Evolutionary conservation across 345 rosid genomes (phyloP).

Genomic region (Rhodomyrtus tomentosa): DNA sequence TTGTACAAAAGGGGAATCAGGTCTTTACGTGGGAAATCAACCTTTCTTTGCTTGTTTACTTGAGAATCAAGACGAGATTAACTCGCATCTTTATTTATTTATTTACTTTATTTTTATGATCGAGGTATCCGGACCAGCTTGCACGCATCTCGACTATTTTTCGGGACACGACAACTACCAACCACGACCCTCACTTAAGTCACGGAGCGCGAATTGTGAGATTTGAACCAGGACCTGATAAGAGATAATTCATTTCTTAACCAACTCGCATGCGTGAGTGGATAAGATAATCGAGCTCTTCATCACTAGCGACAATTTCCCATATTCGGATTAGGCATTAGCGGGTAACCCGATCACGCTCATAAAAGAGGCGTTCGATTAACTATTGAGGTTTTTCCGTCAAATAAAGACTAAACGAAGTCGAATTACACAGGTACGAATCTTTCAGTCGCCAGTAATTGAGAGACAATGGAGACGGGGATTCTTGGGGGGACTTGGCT

Average conservation of each 20-base stretch:
- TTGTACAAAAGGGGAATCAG: neutral
- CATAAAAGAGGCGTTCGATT: rapidly evolving
- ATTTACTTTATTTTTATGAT: too few relatives aligned
- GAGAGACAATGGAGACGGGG: neutral
- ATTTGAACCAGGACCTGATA: too few relatives aligned
- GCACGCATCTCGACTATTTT: too few relatives aligned
- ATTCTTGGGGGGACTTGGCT: neutral
- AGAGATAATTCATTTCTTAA: too few relatives aligned
- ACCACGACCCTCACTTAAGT: too few relatives aligned
- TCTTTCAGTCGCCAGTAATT: neutral
- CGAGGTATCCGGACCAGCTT: too few relatives aligned
- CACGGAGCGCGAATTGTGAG: too few relatives aligned
- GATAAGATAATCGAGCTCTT: rapidly evolving
- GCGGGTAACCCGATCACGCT: rapidly evolving
- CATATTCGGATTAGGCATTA: rapidly evolving
- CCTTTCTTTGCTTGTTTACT: neutral
- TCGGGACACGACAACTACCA: too few relatives aligned
- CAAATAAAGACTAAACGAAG: neutral
- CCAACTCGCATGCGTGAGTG: too few relatives aligned
- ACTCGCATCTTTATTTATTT: too few relatives aligned
- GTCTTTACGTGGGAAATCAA: neutral
- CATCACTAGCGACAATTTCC: rapidly evolving
- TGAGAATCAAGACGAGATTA: neutral
- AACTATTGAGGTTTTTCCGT: too few relatives aligned
- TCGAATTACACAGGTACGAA: neutral